phyloP scores from a whole-genome alignment of 768 basidiomycete species.

The Hypholoma sublateritium region DNA sequence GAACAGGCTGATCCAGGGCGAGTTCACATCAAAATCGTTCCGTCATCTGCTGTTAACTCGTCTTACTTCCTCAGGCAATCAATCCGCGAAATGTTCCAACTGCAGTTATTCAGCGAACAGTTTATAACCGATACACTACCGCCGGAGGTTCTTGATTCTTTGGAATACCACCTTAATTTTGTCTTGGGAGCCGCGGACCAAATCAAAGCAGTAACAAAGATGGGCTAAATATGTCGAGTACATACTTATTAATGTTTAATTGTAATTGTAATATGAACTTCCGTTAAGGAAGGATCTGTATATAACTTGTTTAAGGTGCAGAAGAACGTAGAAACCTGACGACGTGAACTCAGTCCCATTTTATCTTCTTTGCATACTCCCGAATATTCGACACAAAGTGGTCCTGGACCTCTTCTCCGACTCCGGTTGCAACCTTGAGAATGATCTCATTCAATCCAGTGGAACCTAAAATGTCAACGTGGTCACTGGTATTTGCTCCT shows the following conservation, averaged over 20 bases:
- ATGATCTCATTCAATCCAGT: constrained; percentile 87
- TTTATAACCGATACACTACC: background rate
- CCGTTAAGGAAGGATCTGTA: background rate
- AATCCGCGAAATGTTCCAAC: constrained; percentile 13
- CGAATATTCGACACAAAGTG: constrained; percentile 74
- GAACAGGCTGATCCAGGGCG: constrained; percentile 14
- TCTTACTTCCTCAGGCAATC: constrained; percentile 17
- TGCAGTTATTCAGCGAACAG: background rate
- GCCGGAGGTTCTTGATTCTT: background rate
- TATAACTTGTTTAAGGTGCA: background rate
- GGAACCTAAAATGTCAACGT: constrained; percentile 83
- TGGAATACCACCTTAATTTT: background rate
- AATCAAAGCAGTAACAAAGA: background rate
- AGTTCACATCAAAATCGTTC: background rate
- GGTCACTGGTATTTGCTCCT: constrained; percentile 89
- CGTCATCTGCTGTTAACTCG: background rate
- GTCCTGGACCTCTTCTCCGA: constrained; percentile 69
- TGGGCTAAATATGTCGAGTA: background rate
- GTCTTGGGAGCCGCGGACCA: background rate
- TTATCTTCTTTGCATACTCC: constrained; percentile 69
- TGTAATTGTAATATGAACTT: background rate
- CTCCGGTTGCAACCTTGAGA: constrained; percentile 85
- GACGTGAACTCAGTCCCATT: constrained; percentile 60
- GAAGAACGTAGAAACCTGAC: background rate
- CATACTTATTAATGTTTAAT: too few relatives aligned